Base-by-base conservation (phyloP, 495 filamentous ascomycete species). In the Patellaria atrata region DNA sequence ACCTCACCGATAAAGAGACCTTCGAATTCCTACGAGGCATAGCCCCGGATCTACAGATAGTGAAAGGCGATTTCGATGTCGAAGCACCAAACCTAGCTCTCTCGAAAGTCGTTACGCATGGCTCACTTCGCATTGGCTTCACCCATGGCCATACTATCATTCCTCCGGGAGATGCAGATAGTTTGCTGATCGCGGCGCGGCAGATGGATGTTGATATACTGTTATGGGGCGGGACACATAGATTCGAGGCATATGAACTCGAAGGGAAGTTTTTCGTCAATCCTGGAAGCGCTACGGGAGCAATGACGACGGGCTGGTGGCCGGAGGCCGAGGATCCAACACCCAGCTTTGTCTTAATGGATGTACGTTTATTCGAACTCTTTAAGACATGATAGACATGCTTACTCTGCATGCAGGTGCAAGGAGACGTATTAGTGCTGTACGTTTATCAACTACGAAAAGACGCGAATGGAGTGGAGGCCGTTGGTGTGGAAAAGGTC, bases 231-330 rank as follows among this genome's bases (percentile, higher is more conserved):
- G 91, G 89, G n/a, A 94, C 87, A 10, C 87, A 94, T 61, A 68
- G 74, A 9, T 99, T 99, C 54, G 89, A 99, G 62, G 92, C 91
- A 19, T 97, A 93, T 52, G 91, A 97, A 65, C 76, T 94, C 60
- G 91, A 94, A 64, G 91, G 89, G 33, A 83, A 91, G 56, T 97
- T 97, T 64, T 97, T 97, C 58, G 77, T 97, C 27, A 97, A 96
- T 53, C 89, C 89, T 2, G 89, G 89, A n/a, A 91, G 80, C 57
- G 86, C 81, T 14, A 91, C 82, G 6, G 84, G 84, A 8, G 85
- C 85, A 0, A 71, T 84, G 52, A 77, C 73, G 27, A 77, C 74
- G 0, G 79, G 75, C 26, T 81, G 64, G 65, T 71, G 63, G 68
- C 66, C 59, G 32, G 73, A 75, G 12, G 76, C 69, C 13, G 86